Base-by-base conservation (phyloP, 805 yeast species). In the Kazachstania viticola region DNA sequence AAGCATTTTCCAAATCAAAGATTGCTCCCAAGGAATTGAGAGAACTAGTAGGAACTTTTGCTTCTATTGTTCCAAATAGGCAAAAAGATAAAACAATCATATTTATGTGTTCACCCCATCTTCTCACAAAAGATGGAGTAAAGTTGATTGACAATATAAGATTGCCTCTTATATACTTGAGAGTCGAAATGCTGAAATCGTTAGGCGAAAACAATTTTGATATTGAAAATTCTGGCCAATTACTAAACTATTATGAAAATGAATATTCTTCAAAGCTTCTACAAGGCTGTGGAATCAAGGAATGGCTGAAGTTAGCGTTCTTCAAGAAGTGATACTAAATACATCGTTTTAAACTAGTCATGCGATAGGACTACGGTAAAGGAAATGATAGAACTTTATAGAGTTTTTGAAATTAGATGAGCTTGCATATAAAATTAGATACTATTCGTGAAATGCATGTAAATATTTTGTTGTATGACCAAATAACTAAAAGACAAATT, bases 41-140 rank as follows among this genome's bases (percentile, higher is more conserved):
- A 21, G 60, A 55, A 30, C 28, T 51, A 7, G 44, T 49, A 8
- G 61, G 60, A 1, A 44, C 60, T 3, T 53, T 45, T 30, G 30
- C 46, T 6, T 44, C 54, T 6, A 28, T 35, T 18, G 49, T 51
- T 0, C 36, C 44, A 3, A 18, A 30, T 11, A 27, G 33, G 1
- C 41, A 47, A 18, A 33, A 41, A 13, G 44, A 46, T 33, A 38
- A 39, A 21, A 43, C 49, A 3, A 32, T 52, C 4, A 38, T 48
- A 14, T 35, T 56, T 15, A 45, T 56, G 46, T 52, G 58, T 28
- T 51, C 59, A 0, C 58, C 61, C 13, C 49, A 52, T 28, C 25
- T 47, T 24, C 38, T 54, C 5, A 52, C 61, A 2, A 44, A 42
- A 17, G 54, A 48, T 25, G 54, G 58, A 1, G 26, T 56, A 11